Evolutionary conservation across 768 basidiomycete species (phyloP), one percentile per base, ranked within the genome.

Genomic region (Cyclocybe aegerita): DNA sequence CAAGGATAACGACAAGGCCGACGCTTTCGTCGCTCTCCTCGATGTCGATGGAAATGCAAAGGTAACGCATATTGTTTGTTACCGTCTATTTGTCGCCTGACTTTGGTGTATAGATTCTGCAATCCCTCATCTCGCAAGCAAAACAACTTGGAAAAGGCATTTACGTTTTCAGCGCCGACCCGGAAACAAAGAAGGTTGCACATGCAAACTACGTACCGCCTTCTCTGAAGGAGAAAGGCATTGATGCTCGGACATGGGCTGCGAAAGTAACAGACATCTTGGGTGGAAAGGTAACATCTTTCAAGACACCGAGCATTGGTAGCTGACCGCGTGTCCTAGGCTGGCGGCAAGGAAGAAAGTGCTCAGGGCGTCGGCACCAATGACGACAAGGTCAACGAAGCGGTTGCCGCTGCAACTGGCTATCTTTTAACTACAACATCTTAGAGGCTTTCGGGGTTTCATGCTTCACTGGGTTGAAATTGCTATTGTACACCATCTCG

Each of bases 291-390:
- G 93, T 92, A 59, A 35, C 33, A 47, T 38, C 39, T 35, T 17
- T 11, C 16, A 9, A 15, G 32, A n/a, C 33, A 50, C 48, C 50
- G 45, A 45, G 53, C 34, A 44, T 17, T 52, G 48, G 46, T 8
- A 49, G 40, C 16, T 23, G 23, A 23, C 5, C 23, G 5, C 5
- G 23, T 5, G 23, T 15, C 46, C 4, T 40, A 94, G 92, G 93
- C 93, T 45, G 97, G 97, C 48, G 97, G 97, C 10, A 98, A 95
- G 69, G 92, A 92, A 52, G 97, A 98, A 34, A 79, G 82, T 48
- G 88, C 89, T 1, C 93, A 95, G 62, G 97, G 97, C 17, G 84
- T 96, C 10, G 97, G 97, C 11, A 33, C 61, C 34, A 47, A 61
- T 36, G 36, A 38, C 30, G 54, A 57, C 44, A 61, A 60, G 39